Conservation (phyloP, 2,329 filamentous ascomycete species). For the Aspergillus sp. region DNA sequence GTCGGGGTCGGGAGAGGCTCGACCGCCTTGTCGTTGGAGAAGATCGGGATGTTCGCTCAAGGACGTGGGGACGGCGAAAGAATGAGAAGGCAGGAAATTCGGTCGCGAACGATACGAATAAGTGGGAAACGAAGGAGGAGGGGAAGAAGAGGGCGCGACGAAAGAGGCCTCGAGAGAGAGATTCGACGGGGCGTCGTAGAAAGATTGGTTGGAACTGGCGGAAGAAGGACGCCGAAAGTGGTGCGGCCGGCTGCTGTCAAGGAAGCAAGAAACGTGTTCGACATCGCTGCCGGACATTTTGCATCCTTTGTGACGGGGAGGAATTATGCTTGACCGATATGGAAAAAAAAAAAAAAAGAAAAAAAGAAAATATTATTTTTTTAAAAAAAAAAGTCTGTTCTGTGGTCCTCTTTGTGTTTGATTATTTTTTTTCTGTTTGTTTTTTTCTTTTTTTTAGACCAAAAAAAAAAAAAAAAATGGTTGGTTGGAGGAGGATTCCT, state of each 20-base stretch:
- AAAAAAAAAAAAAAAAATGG: constrained; percentile 15
- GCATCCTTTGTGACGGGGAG: constrained; percentile 21
- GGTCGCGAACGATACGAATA: constrained; percentile 14
- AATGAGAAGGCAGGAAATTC: constrained; percentile 14
- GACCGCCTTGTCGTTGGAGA: constrained; percentile 8
- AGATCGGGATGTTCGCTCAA: constrained; percentile 19
- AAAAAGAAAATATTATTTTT: too few species aligned
- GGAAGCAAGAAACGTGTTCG: constrained; percentile 34
- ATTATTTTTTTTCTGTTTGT: not conserved
- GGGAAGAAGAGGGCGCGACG: constrained; percentile 17
- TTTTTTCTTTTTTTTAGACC: constrained; percentile 3
- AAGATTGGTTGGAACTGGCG: constrained; percentile 17
- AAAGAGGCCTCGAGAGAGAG: constrained; percentile 22
- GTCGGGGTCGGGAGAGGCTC: constrained; percentile 42
- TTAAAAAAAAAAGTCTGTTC: not conserved
- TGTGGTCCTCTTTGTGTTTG: not conserved
- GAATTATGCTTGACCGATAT: not conserved
- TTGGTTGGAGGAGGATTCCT: constrained; percentile 12
- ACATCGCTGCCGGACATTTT: constrained; percentile 41
- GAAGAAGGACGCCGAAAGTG: constrained; percentile 28
- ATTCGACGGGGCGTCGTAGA: constrained; percentile 16
- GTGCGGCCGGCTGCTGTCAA: constrained; percentile 22
- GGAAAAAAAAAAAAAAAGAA: too few species aligned
- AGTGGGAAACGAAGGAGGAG: constrained; percentile 12
- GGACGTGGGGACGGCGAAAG: constrained; percentile 4